Conservation (phyloP, 108 stramenopile genomes). For the Fragilariopsis cylindrus region DNA sequence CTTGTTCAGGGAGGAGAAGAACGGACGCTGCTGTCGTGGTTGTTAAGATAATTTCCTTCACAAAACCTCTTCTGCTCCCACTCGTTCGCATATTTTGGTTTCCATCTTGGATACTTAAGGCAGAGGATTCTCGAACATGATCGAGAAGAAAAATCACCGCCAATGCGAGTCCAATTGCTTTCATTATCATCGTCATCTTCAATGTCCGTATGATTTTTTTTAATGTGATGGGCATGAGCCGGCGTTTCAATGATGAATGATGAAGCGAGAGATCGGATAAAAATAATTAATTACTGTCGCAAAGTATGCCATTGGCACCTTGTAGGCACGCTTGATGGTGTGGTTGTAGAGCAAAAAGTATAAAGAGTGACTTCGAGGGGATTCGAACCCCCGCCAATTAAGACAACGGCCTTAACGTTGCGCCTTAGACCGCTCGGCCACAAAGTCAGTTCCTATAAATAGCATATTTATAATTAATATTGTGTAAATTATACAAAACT, state of each 20-base stretch:
- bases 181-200: too few species aligned
- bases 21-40: background rate
- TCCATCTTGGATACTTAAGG: background rate
- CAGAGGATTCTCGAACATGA: background rate
- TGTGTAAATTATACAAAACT: too few species aligned
- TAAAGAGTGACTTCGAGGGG: slow-evolving; percentile 34
- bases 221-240: too few species aligned
- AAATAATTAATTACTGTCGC: too few species aligned
- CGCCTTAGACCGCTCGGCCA: slow-evolving; percentile 69
- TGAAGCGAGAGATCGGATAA: too few species aligned
- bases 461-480: too few species aligned
- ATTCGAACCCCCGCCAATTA: slow-evolving; percentile 59
- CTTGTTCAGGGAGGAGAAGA: slow-evolving; percentile 22
- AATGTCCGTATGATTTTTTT: too few species aligned
- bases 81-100: background rate
- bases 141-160: background rate
- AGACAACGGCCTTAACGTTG: slow-evolving; percentile 62
- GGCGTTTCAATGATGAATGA: too few species aligned
- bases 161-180: too few species aligned
- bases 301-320: too few species aligned
- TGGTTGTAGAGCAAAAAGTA: too few species aligned
- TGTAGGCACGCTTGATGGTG: too few species aligned
- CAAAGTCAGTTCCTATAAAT: background rate
- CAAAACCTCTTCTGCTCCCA: slow-evolving; percentile 8
- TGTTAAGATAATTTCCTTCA: background rate